Percentiles rank a stretch among this genome's conserved stretches.
These are phyloP conservation scores for Curvularia sp. DNA, from an alignment of 2,329 filamentous ascomycete species.

Conservation along the genomic window DNA sequence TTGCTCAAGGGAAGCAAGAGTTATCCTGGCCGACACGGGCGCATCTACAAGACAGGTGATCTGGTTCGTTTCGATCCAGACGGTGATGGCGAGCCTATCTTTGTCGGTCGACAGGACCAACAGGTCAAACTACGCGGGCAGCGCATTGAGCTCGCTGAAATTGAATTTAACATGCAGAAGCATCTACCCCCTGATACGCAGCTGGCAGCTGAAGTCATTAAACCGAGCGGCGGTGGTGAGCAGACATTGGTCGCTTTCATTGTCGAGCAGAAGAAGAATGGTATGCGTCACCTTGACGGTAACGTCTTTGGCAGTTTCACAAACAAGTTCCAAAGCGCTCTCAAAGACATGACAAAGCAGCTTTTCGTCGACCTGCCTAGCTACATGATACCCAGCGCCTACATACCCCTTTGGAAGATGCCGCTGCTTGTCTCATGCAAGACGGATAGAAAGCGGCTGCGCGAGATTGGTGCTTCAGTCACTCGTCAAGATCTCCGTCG, in stretches of 20 bases:
- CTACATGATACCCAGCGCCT: conserved; percentile 49
- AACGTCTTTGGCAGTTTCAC: conserved; percentile 44
- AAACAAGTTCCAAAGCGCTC: conserved; percentile 36
- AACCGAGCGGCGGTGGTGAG: conserved; percentile 42
- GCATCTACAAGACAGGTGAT: conserved; percentile 46
- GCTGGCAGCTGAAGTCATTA: conserved; percentile 60
- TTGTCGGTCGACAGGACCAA: conserved; percentile 48
- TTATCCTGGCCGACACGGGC: conserved; percentile 60
- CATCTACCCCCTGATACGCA: conserved; percentile 48
- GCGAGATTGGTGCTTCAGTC: conserved; percentile 43
- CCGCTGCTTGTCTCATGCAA: conserved; percentile 47
- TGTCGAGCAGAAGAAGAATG: conserved; percentile 40
- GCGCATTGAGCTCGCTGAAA: conserved; percentile 49
- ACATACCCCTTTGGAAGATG: conserved; percentile 48
- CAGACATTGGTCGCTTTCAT: conserved; percentile 46
- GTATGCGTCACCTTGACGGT: conserved; percentile 41
- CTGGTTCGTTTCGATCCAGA: conserved; percentile 59
- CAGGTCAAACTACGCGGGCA: conserved; percentile 53
- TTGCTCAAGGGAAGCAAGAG: conserved; percentile 66
- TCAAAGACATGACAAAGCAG: conserved; percentile 41
- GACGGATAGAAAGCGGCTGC: conserved; percentile 46
- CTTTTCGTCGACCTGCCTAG: conserved; percentile 39
- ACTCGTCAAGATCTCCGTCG: conserved; percentile 42
- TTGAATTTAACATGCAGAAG: conserved; percentile 51
- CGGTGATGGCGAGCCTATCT: conserved; percentile 45